Conservation (phyloP, 2,329 filamentous ascomycete species). For the Biscogniauxia marginata region DNA sequence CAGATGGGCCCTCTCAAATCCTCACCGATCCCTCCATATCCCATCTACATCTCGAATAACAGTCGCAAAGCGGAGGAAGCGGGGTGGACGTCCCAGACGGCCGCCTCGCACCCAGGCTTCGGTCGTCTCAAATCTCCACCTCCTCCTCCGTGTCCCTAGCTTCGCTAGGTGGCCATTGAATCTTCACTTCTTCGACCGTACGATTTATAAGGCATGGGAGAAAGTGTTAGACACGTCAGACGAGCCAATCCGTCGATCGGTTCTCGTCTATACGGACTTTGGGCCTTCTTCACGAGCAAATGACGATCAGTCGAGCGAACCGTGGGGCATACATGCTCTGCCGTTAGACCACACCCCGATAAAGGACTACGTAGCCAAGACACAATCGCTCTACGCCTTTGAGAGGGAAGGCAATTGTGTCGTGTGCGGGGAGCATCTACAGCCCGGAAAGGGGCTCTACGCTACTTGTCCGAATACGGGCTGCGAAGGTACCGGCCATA, state of each 20-base stretch:
- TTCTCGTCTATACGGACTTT: slow-evolving; percentile 60
- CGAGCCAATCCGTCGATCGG: slow-evolving; percentile 44
- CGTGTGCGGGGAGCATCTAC: slow-evolving; percentile 48
- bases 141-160: slow-evolving; percentile 74
- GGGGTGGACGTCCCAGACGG: slow-evolving; percentile 53
- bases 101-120: slow-evolving; percentile 63
- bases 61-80: slow-evolving; percentile 49
- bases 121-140: slow-evolving; percentile 75
- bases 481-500: slow-evolving; percentile 58
- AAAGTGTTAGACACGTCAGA: slow-evolving; percentile 51
- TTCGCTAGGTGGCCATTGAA: slow-evolving; percentile 82
- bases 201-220: slow-evolving; percentile 69
- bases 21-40: slow-evolving; percentile 78
- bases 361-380: slow-evolving; percentile 55
- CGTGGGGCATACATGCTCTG: slow-evolving; percentile 53
- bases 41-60: slow-evolving; percentile 60
- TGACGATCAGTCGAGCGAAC: no score
- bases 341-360: slow-evolving; percentile 55
- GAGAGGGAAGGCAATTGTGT: slow-evolving; percentile 56
- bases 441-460: slow-evolving; percentile 50
- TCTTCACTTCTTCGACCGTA: slow-evolving; percentile 72
- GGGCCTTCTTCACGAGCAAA: slow-evolving; percentile 23
- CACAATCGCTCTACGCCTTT: slow-evolving; percentile 51
- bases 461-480: slow-evolving; percentile 53
- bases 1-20: slow-evolving; percentile 91